A percentile compares a stretch with the other conserved stretches of the same genome.
These are phyloP conservation scores for Candida multigemmis DNA, from an alignment of 805 yeast genomes.

Conservation along the genomic window DNA sequence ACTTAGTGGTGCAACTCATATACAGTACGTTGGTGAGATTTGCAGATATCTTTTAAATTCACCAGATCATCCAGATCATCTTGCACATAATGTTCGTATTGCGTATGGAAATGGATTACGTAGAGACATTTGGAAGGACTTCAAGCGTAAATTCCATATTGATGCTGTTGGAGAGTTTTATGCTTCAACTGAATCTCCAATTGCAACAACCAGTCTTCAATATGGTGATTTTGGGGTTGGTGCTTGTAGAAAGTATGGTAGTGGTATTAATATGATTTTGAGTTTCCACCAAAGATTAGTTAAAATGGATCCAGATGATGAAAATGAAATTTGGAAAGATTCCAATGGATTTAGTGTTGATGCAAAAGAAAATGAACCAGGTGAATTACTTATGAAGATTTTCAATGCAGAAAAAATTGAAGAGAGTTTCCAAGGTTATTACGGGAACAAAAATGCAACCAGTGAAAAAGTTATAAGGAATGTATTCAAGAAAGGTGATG, in stretches of 20 bases:
- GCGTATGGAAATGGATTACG: conserved; percentile 92
- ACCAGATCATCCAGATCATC: conserved; percentile 57
- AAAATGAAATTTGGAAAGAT: conserved; percentile 61
- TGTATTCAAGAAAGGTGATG: conserved; percentile 81
- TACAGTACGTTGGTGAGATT: conserved; percentile 93
- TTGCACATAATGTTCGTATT: conserved; percentile 46
- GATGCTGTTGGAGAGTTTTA: conserved; percentile 81
- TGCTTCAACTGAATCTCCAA: conserved; percentile 89
- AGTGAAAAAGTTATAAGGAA: conserved; percentile 63
- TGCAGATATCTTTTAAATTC: conserved; percentile 76
- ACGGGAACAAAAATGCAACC: conserved; percentile 73
- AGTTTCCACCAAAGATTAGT: conserved; percentile 52
- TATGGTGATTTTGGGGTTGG: conserved; percentile 76
- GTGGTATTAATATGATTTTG: conserved; percentile 41
- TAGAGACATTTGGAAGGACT: conserved; percentile 77
- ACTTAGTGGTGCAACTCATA: conserved; percentile 61
- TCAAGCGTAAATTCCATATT: conserved; percentile 70
- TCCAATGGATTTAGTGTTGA: conserved; percentile 52
- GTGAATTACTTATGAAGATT: conserved; percentile 78
- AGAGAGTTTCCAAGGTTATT: conserved; percentile 80
- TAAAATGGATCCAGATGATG: conserved; percentile 75
- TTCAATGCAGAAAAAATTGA: conserved; percentile 55
- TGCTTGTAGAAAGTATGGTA: conserved; percentile 77
- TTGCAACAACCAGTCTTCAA: conserved; percentile 78
- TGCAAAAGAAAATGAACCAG: conserved; percentile 60